phyloP scores from a whole-genome alignment of 1,284 basidiomycete genomes.

The Puccinia horiana region DNA sequence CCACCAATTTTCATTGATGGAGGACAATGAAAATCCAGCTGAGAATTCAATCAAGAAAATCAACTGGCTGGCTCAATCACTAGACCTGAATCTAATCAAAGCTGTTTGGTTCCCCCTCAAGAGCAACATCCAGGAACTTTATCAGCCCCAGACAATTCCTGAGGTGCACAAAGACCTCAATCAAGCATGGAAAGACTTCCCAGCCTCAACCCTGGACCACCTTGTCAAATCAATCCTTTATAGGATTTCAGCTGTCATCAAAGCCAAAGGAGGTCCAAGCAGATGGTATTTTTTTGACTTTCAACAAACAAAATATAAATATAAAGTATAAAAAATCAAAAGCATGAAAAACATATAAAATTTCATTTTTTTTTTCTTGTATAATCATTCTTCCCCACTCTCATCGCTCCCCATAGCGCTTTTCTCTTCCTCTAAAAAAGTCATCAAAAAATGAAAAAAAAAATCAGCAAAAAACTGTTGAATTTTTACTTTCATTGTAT shows the following conservation, averaged over 20 bases:
- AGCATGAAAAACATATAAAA: too few relatives aligned
- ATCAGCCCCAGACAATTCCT: too few relatives aligned
- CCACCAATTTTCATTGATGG: constrained; percentile 21
- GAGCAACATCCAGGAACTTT: background rate
- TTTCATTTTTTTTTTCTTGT: too few relatives aligned
- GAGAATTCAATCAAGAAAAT: background rate
- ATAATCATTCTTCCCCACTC: too few relatives aligned
- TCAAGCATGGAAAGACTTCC: constrained; percentile 1
- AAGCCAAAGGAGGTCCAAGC: background rate
- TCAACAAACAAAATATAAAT: constrained; percentile 53
- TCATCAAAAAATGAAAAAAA: too few relatives aligned
- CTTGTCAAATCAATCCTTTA: background rate
- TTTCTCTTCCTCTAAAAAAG: too few relatives aligned
- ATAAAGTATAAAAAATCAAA: too few relatives aligned
- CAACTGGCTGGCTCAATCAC: constrained; percentile 58
- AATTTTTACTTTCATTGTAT: too few relatives aligned
- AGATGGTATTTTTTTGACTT: background rate
- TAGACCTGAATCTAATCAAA: constrained; percentile 61
- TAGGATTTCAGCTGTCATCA: background rate
- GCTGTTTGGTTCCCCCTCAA: constrained; percentile 56
- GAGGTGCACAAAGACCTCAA: background rate
- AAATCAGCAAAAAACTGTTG: too few relatives aligned
- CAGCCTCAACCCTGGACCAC: background rate
- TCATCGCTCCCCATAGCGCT: too few relatives aligned
- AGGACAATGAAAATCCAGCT: background rate